These are phyloP conservation scores for Fusarium coicis DNA, from an alignment of 2,329 filamentous ascomycete genomes.

Conservation along the genomic window DNA sequence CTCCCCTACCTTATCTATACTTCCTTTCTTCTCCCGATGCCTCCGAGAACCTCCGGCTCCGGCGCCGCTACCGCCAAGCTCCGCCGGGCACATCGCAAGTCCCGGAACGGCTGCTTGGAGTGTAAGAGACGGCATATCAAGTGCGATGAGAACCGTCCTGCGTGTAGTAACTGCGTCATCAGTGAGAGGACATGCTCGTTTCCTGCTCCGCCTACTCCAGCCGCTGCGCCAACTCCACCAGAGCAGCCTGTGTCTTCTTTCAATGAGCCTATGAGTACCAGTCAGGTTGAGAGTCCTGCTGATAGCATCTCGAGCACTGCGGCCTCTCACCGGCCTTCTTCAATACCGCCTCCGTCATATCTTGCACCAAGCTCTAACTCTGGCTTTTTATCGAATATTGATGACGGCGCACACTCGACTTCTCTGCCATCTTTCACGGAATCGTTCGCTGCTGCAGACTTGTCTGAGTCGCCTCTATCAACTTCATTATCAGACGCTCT, in stretches of 20 bases:
- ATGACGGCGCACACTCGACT: slow-evolving; percentile 24
- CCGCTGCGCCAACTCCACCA: slow-evolving; percentile 13
- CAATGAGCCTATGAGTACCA: slow-evolving; percentile 4
- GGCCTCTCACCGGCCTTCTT: slow-evolving; percentile 12
- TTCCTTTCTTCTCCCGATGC: slow-evolving; percentile 17
- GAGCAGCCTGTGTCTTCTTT: slow-evolving; percentile 5
- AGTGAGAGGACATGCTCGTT: slow-evolving; percentile 52
- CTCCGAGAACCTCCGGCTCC: slow-evolving; percentile 32
- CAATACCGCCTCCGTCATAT: slow-evolving; percentile 30
- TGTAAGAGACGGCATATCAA: slow-evolving; percentile 56
- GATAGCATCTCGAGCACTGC: slow-evolving; percentile 35
- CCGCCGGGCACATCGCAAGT: slow-evolving; percentile 53
- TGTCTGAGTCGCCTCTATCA: slow-evolving; percentile 24
- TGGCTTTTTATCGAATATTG: background rate
- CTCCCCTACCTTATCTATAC: background rate
- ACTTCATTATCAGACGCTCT: slow-evolving; percentile 17
- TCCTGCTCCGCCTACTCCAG: slow-evolving; percentile 19
- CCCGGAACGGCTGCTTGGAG: slow-evolving; percentile 54
- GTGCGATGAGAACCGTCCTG: slow-evolving; percentile 55
- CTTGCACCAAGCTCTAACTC: background rate
- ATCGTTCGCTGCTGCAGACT: slow-evolving; percentile 16
- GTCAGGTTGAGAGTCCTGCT: slow-evolving; percentile 38
- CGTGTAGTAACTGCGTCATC: slow-evolving; percentile 54
- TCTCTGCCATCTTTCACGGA: slow-evolving; percentile 40
- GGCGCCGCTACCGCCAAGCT: slow-evolving; percentile 42